Evolutionary conservation across 2,329 filamentous ascomycete species (phyloP), one percentile per base, ranked within the genome.

Genomic region (Phaeosphaeria sp.): DNA sequence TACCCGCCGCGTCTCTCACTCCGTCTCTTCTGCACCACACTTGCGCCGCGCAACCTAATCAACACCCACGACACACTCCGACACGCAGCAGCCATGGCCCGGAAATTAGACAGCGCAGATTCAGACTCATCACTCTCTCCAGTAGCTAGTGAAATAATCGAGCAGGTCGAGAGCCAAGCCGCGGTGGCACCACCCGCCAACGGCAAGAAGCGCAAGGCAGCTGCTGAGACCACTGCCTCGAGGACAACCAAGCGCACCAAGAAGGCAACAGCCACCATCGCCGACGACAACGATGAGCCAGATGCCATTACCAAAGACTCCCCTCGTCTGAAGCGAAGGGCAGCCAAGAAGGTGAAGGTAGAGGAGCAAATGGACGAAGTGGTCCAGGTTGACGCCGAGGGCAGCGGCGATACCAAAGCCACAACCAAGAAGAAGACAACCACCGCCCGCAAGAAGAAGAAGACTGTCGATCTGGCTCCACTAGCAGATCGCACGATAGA

Each of bases 401-500:
- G 49, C 24, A 49, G 59, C 4, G 57, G 80, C 15, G 87, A 86
- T 71, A 83, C 82, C 20, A 64, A 62, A 22, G 39, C 33, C 22
- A 30, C 30, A 6, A 36, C 24, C 15, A 40, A 61, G 49, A 85
- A 87, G 64, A 82, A 85, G 65, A 30, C 40, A 17, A 25, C 20
- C 65, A 30, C 53, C 11, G 20, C 20, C 18, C 27, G 27, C 25
- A n/a, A n/a, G n/a, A 51, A 9, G n/a, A 83, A 86, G 58, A 84
- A 86, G 61, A 79, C 82, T 53, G 79, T 22, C 6, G 40, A n/a
- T 15, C n/a, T 15, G 81, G 50, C 82, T 83, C 88, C 91, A 0
- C 77, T 97, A 1, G 89, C 88, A 20, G 80, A 83, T 24, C 86
- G 95, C 36, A 93, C 92, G 0, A 78, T 83, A 4, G 86, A 87